These are phyloP conservation scores for Pichia sp. DNA, from an alignment of 1,139 yeast species.

Conservation along the genomic window DNA sequence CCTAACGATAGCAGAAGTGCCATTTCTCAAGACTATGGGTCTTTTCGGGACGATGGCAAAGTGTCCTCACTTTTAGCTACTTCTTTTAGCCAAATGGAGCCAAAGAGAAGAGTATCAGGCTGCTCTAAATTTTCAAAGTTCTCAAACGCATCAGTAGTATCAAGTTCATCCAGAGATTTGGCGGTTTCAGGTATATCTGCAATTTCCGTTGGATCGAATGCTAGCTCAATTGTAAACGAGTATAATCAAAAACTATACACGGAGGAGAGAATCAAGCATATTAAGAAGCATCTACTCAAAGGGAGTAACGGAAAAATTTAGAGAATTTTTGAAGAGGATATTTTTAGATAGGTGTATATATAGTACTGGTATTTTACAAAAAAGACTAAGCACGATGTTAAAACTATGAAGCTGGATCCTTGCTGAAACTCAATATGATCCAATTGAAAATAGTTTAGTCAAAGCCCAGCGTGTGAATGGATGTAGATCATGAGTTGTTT, in stretches of 20 bases:
- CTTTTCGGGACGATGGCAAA: background rate
- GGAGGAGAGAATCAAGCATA: slow-evolving; percentile 26
- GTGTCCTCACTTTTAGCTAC: background rate
- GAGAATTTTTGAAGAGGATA: background rate
- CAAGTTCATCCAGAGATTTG: slow-evolving; percentile 3
- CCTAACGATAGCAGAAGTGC: background rate
- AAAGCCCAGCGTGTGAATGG: slow-evolving; percentile 27
- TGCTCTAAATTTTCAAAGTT: slow-evolving; percentile 3
- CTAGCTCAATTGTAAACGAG: slow-evolving; percentile 16
- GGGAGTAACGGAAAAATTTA: slow-evolving; percentile 8
- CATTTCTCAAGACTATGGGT: background rate
- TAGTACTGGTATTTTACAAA: background rate
- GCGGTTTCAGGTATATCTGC: slow-evolving; percentile 7
- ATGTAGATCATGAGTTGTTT: slow-evolving; percentile 23
- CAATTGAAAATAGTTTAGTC: slow-evolving; percentile 24
- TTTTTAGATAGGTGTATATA: background rate
- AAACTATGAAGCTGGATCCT: background rate
- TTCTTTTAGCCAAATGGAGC: background rate
- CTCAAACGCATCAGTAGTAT: slow-evolving; percentile 5
- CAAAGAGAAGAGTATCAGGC: slow-evolving; percentile 2
- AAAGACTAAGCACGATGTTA: background rate
- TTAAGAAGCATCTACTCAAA: slow-evolving; percentile 25
- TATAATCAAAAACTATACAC: slow-evolving; percentile 20
- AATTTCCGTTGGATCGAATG: slow-evolving; percentile 6
- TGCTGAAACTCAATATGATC: slow-evolving; percentile 1